These are phyloP conservation scores for Jasminum sambac DNA, from an alignment of 257 asterid genomes.

Conservation along the genomic window DNA sequence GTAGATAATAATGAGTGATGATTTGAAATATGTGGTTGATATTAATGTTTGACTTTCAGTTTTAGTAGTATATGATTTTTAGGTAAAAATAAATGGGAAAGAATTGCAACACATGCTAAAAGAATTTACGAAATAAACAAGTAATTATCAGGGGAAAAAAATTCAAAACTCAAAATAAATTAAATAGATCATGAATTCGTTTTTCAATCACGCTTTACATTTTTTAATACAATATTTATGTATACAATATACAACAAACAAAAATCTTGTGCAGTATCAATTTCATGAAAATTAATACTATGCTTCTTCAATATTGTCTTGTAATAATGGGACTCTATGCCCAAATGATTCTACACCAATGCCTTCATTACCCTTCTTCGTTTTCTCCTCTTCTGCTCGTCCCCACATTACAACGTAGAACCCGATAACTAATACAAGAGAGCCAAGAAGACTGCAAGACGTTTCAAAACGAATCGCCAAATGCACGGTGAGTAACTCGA, in stretches of 20 bases:
- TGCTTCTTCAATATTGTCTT: conserved; percentile 35
- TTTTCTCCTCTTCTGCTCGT: conserved; percentile 33
- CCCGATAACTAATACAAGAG: conserved; percentile 40
- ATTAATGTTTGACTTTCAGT: no score
- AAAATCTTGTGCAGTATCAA: not conserved
- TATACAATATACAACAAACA: not conserved
- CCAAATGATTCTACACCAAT: conserved; percentile 27
- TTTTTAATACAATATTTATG: no score
- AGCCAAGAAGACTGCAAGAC: conserved; percentile 47
- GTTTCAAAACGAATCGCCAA: conserved; percentile 1
- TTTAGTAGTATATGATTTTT: no score
- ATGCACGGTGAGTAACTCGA: not conserved
- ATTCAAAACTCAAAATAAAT: no score
- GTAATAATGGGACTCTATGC: conserved; percentile 39
- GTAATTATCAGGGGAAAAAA: no score
- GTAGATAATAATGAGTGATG: no score
- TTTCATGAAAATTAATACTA: not conserved
- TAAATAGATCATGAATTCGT: no score
- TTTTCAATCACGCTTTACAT: no score
- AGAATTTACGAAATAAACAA: no score
- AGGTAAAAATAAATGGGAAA: no score
- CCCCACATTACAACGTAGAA: conserved; percentile 61
- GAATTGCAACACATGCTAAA: no score
- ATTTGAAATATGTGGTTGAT: no score
- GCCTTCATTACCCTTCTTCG: conserved; percentile 7